Evolutionary conservation across 106 monocot genomes (phyloP).

Genomic region (Triglochin maritima): DNA sequence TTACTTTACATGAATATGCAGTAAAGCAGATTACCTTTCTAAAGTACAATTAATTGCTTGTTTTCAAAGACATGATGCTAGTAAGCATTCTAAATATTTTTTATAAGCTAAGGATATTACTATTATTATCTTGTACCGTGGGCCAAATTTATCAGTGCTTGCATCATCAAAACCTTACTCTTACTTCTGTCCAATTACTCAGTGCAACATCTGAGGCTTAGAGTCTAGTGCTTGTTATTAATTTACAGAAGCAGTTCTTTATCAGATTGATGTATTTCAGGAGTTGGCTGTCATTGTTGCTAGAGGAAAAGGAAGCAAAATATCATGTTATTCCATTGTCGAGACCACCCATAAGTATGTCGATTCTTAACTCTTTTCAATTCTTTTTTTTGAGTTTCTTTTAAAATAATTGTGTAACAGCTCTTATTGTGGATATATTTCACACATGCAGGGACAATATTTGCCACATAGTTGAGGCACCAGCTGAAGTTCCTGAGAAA

Average conservation of each 20-base stretch:
- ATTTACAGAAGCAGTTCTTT: background rate
- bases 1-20: too few species aligned
- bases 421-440: background rate
- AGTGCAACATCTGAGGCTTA: too few species aligned
- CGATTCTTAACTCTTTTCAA: background rate
- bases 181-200: too few species aligned
- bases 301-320: conserved; percentile 59
- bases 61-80: background rate
- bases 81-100: too few species aligned
- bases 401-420: background rate
- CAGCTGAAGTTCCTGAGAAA: conserved; percentile 63
- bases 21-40: background rate
- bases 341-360: conserved; percentile 94
- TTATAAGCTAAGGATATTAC: too few species aligned
- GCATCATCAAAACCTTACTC: too few species aligned
- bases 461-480: conserved; percentile 94
- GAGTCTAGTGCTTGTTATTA: too few species aligned
- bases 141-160: too few species aligned
- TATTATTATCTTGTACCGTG: too few species aligned
- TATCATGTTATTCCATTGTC: conserved; percentile 78
- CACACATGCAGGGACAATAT: conserved; percentile 58
- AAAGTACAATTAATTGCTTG: background rate
- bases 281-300: conserved; percentile 92
- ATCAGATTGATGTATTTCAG: conserved; percentile 24
- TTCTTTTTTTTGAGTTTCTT: background rate